These are phyloP conservation scores for Sarocladium strictum DNA, from an alignment of 2,329 filamentous ascomycete species.

Conservation along the genomic window DNA sequence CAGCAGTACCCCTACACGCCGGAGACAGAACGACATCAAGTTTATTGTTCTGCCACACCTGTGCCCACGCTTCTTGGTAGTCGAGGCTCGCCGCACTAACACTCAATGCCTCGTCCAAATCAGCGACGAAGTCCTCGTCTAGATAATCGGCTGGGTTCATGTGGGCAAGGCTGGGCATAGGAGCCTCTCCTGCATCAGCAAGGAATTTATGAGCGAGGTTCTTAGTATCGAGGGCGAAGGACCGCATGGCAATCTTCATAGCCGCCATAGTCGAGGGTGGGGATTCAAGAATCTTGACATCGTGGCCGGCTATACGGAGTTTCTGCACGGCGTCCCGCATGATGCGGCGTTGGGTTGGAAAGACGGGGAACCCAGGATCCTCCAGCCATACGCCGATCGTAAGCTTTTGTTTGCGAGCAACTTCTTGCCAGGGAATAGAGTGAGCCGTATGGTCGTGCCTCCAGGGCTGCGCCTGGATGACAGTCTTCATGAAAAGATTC, in stretches of 20 bases:
- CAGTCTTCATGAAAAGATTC: conserved; percentile 29
- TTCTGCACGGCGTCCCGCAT: neutral
- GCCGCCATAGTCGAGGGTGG: neutral
- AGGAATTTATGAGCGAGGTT: neutral
- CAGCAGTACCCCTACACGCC: conserved; percentile 17
- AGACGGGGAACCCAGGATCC: neutral
- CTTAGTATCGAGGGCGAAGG: neutral
- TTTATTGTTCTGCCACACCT: conserved; percentile 16
- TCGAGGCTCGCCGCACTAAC: conserved; percentile 4
- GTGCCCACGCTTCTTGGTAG: neutral
- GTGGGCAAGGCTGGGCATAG: neutral
- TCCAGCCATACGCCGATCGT: conserved; percentile 11
- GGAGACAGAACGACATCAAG: conserved; percentile 23
- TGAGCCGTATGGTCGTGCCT: conserved; percentile 31
- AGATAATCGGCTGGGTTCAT: neutral
- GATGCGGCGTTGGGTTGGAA: neutral
- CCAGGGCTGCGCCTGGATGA: conserved; percentile 35
- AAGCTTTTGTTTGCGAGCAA: conserved; percentile 11
- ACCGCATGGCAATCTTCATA: conserved; percentile 2
- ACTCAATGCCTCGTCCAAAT: neutral
- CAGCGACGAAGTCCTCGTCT: neutral
- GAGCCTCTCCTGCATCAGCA: neutral
- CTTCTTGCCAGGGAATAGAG: conserved; percentile 33
- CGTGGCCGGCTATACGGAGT: neutral
- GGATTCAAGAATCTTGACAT: neutral